Conservation (phyloP, 2,329 filamentous ascomycete genomes). For the Aspergillus tamarii region DNA sequence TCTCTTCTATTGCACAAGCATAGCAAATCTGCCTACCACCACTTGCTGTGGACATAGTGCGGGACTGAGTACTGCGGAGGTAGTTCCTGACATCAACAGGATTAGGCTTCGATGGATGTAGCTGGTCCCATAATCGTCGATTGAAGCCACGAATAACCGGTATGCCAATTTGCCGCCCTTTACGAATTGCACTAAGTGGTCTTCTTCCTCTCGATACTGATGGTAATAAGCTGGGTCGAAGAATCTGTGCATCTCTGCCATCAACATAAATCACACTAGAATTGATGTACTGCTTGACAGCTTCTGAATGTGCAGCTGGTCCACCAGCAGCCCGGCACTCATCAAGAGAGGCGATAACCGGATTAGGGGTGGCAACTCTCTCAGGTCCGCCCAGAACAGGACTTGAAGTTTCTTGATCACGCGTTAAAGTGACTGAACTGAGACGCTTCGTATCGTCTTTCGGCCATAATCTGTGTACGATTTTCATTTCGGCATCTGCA, state of each 20-base stretch:
- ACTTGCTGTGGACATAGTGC: slow-evolving; percentile 27
- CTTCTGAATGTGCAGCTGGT: slow-evolving; percentile 47
- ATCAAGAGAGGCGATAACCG: slow-evolving; percentile 25
- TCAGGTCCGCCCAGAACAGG: slow-evolving; percentile 25
- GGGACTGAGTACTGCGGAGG: slow-evolving; percentile 43
- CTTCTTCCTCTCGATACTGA: slow-evolving; percentile 82
- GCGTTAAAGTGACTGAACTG: slow-evolving; percentile 41
- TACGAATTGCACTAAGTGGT: slow-evolving; percentile 82
- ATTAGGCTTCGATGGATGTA: slow-evolving; percentile 61
- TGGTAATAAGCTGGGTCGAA: slow-evolving; percentile 82
- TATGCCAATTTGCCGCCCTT: slow-evolving; percentile 79
- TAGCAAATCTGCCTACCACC: slow-evolving; percentile 41
- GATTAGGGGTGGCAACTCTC: slow-evolving; percentile 8
- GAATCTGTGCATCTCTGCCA: slow-evolving; percentile 73
- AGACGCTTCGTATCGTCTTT: slow-evolving; percentile 49
- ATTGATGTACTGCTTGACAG: slow-evolving; percentile 65
- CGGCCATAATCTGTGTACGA: slow-evolving; percentile 82
- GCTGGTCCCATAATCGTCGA: slow-evolving; percentile 71
- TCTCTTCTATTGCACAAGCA: slow-evolving; percentile 66
- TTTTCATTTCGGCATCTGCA: slow-evolving; percentile 86
- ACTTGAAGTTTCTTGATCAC: slow-evolving; percentile 37
- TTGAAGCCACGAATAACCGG: slow-evolving; percentile 90
- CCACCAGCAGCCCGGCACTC: slow-evolving; percentile 48
- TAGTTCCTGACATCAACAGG: slow-evolving; percentile 47
- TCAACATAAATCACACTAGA: slow-evolving; percentile 89